Percentiles rank a stretch among this genome's conserved stretches.
phyloP scores from a whole-genome alignment of 2,329 filamentous ascomycete species.

The Alternaria brassicae region DNA sequence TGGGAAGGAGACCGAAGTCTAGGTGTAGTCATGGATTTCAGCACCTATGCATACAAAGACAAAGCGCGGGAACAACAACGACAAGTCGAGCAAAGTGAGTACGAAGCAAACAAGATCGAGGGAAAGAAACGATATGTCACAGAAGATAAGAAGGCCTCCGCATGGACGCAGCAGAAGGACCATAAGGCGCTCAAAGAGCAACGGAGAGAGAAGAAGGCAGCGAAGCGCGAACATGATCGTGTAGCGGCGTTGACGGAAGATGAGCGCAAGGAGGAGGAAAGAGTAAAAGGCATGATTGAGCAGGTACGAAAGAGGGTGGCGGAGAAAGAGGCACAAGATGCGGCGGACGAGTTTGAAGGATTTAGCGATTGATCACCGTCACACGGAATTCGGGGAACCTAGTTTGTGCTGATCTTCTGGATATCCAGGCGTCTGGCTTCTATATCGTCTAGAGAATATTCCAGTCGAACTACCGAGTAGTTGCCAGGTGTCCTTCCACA shows the following conservation, averaged over 20 bases:
- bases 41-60: constrained; percentile 54
- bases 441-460: not conserved
- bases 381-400: not conserved
- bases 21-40: constrained; percentile 52
- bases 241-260: constrained; percentile 36
- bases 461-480: not conserved
- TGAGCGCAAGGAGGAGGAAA: constrained; percentile 45
- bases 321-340: constrained; percentile 33
- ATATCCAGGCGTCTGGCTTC: not conserved
- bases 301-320: constrained; percentile 37
- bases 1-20: constrained; percentile 55
- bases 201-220: constrained; percentile 45
- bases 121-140: constrained; percentile 38
- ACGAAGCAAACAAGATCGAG: constrained; percentile 22
- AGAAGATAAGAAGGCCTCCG: constrained; percentile 37
- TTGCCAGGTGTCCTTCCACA: not conserved
- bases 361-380: constrained; percentile 38
- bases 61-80: constrained; percentile 54
- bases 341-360: constrained; percentile 44
- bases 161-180: constrained; percentile 51
- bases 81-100: constrained; percentile 41
- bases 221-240: constrained; percentile 41
- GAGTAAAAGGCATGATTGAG: constrained; percentile 41
- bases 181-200: constrained; percentile 40
- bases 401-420: not conserved